A percentile compares a stretch with the other conserved stretches of the same genome.
These are phyloP conservation scores for Salvia rosmarinus DNA, from an alignment of 257 asterid species.

Conservation along the genomic window DNA sequence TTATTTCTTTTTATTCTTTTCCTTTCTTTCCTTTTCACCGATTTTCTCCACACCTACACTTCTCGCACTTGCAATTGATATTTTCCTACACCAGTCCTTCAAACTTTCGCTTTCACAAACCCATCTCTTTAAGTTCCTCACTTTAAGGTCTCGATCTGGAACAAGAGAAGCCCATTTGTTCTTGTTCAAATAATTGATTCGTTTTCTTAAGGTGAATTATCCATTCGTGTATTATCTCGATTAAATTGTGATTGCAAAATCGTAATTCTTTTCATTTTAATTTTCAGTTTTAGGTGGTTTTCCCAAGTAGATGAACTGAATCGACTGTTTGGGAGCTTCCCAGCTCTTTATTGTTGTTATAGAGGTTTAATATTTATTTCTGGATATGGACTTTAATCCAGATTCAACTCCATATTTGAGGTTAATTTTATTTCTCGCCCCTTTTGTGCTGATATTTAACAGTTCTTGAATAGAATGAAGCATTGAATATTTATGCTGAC, in stretches of 20 bases:
- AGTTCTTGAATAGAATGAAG: constrained; percentile 2
- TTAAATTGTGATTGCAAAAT: constrained; percentile 15
- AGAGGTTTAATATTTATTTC: constrained; percentile 26
- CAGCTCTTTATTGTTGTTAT: constrained; percentile 3
- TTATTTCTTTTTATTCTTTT: background rate
- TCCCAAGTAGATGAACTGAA: constrained; percentile 37
- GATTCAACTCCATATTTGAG: constrained; percentile 68
- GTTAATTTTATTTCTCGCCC: constrained; percentile 37
- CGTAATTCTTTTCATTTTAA: constrained; percentile 1
- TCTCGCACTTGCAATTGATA: constrained; percentile 27
- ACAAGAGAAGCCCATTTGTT: background rate
- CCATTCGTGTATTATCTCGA: background rate
- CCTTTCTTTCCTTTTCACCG: constrained; percentile 10
- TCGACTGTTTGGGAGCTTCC: constrained; percentile 24
- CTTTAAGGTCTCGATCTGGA: constrained; percentile 38
- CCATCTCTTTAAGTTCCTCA: constrained; percentile 3
- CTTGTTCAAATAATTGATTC: constrained; percentile 24
- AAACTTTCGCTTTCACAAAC: constrained; percentile 27
- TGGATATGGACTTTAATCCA: constrained; percentile 48
- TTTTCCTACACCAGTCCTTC: constrained; percentile 9
- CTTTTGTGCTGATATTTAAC: background rate
- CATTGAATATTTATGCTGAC: constrained; percentile 1
- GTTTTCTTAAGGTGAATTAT: constrained; percentile 29
- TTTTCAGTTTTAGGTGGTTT: constrained; percentile 18
- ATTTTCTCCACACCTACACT: constrained; percentile 21